Conservation (phyloP, 352 stramenopile genomes). For the Thalassiosira pacifica region DNA sequence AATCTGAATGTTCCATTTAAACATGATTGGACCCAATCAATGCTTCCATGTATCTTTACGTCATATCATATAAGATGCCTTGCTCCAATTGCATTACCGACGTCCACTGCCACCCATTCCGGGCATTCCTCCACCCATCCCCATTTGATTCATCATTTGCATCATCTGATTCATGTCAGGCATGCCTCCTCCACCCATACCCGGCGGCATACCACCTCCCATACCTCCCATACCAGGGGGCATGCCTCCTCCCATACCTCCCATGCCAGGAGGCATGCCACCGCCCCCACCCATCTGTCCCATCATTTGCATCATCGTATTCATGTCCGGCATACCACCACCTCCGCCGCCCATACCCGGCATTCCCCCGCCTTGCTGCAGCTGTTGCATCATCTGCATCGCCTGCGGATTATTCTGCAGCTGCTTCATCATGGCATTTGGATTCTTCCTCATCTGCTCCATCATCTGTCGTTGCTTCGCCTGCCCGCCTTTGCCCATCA, state of each 20-base stretch:
- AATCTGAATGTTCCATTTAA: too few species aligned
- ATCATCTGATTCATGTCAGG: slow-evolving; percentile 67
- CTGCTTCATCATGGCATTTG: slow-evolving; percentile 96
- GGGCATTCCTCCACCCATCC: background rate
- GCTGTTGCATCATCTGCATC: slow-evolving; percentile 91
- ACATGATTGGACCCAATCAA: background rate
- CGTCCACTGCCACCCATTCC: slow-evolving; percentile 53
- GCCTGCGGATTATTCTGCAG: slow-evolving; percentile 91
- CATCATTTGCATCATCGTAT: slow-evolving; percentile 59
- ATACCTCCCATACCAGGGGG: too few species aligned
- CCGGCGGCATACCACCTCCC: too few species aligned
- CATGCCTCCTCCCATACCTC: slow-evolving; percentile 49
- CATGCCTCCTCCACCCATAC: slow-evolving; percentile 36
- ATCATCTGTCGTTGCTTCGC: slow-evolving; percentile 86
- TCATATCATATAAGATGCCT: slow-evolving; percentile 45
- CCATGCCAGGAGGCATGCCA: slow-evolving; percentile 71
- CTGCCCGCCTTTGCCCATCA: slow-evolving; percentile 89
- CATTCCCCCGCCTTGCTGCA: slow-evolving; percentile 93
- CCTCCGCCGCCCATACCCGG: slow-evolving; percentile 4
- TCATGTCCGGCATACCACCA: slow-evolving; percentile 70
- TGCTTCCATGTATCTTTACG: too few species aligned
- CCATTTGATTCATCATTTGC: slow-evolving; percentile 70
- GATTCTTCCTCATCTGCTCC: slow-evolving; percentile 96
- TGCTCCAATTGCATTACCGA: slow-evolving; percentile 66
- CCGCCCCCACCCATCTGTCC: slow-evolving; percentile 37